These are phyloP conservation scores for Plicaturopsis crispa DNA, from an alignment of 768 basidiomycete genomes.

Conservation along the genomic window DNA sequence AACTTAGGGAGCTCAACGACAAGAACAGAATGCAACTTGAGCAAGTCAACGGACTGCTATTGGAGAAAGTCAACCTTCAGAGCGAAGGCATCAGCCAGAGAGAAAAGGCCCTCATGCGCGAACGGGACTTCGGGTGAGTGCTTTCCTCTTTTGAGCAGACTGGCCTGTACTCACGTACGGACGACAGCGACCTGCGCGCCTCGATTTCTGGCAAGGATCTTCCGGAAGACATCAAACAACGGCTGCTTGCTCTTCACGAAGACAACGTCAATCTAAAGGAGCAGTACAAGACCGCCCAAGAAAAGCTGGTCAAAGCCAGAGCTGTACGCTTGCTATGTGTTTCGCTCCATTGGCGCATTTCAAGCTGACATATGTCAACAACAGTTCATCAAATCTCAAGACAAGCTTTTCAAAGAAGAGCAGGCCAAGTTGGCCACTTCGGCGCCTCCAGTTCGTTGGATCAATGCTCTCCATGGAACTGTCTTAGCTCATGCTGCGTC, in stretches of 20 bases:
- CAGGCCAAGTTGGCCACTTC: conserved; percentile 48
- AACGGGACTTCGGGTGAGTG: conserved; percentile 74
- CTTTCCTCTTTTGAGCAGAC: conserved; percentile 1
- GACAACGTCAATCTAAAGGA: conserved; percentile 69
- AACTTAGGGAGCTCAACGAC: conserved; percentile 65
- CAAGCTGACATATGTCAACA: conserved; percentile 2
- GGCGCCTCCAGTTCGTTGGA: conserved; percentile 33
- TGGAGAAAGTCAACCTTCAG: conserved; percentile 90
- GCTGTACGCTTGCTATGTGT: conserved; percentile 34
- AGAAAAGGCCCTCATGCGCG: conserved; percentile 80
- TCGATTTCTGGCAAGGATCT: conserved; percentile 71
- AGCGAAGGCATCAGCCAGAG: conserved; percentile 86
- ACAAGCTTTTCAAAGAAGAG: conserved; percentile 81
- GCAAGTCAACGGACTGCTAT: conserved; percentile 73
- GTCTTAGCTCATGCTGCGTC: conserved; percentile 2
- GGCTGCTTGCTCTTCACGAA: conserved; percentile 68
- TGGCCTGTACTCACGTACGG: not conserved
- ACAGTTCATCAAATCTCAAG: conserved; percentile 90
- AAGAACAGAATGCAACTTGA: conserved; percentile 90
- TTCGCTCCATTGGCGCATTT: not conserved
- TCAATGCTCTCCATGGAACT: not conserved
- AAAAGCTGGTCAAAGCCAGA: conserved; percentile 77
- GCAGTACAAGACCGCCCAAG: conserved; percentile 58
- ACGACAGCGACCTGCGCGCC: conserved; percentile 66
- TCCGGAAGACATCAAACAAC: conserved; percentile 76